Evolutionary conservation across 2,329 filamentous ascomycete genomes (phyloP), one percentile per base, ranked within the genome.

Genomic region (Colletotrichum acutatum): DNA sequence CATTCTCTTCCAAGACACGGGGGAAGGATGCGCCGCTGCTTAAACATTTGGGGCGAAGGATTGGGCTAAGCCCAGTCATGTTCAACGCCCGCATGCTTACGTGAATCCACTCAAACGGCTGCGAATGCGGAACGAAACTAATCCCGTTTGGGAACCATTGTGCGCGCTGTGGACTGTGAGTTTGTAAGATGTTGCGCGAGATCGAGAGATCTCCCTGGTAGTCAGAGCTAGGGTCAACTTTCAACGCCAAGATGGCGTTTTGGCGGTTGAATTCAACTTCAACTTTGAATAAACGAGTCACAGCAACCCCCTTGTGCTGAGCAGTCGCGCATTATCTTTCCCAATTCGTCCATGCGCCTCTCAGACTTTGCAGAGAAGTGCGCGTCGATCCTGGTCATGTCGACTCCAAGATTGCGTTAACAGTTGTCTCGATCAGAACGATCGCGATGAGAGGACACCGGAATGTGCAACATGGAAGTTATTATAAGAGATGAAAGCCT

Each of bases 131-230:
- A 28, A 12, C 58, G 42, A 34, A 11, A 11, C 69, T 72, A 72
- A 19, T 14, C 65, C 42, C 30, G 7, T 64, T 72, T 24, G 26
- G 69, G 69, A 59, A 60, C 1, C 66, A 69, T 72, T 72, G 22
- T 9, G 69, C 69, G 69, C 65, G 65, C 66, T n/a, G 68, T 62
- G 49, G n/a, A 28, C 22, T 16, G 9, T 14, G 14, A 2, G 24
- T 22, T 19, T 16, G 26, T 19, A 7, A 1, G 7, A 7, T 16
- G 28, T 57, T 14, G 12, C 6, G 32, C 19, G 30, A 61, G 32
- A 34, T 57, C 9, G 14, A 56, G n/a, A 14, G 49, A 57, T 28
- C 28, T 37, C 46, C 14, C 22, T 22, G 46, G 37, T 42, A 22
- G 6, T 26, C 28, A 19, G 19, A 22, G 3, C 19, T 28, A 28